phyloP scores from a whole-genome alignment of 495 filamentous ascomycete species.

The Penicillium egyptiacum region DNA sequence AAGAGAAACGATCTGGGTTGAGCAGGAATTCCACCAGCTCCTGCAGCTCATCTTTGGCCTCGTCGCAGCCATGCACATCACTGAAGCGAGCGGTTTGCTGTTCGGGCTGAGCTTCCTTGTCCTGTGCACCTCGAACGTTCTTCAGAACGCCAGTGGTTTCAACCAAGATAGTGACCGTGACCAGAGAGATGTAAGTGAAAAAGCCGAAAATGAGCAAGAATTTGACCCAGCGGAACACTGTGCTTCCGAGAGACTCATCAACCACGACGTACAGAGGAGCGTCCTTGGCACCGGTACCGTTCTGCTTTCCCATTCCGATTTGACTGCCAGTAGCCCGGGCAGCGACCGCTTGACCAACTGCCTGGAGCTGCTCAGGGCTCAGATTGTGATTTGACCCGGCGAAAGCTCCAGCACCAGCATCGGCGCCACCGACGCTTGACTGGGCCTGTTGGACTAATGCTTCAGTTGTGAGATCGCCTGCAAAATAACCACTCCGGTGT shows the following conservation, averaged over 20 bases:
- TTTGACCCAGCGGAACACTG: conserved; percentile 86
- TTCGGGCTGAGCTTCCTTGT: conserved; percentile 83
- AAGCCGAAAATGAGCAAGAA: conserved; percentile 77
- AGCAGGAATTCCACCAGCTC: conserved; percentile 95
- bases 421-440: conserved; percentile 60
- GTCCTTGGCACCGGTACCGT: conserved; percentile 68
- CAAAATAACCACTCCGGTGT: conserved; percentile 81
- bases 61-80: conserved; percentile 96
- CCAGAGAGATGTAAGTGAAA: conserved; percentile 68
- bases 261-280: conserved; percentile 91
- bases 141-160: conserved; percentile 76
- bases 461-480: conserved; percentile 70
- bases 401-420: conserved; percentile 28
- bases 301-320: conserved; percentile 44
- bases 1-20: conserved; percentile 86
- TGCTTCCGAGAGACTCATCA: conserved; percentile 79
- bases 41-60: conserved; percentile 96
- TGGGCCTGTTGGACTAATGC: conserved; percentile 73
- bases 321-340: conserved; percentile 70
- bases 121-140: conserved; percentile 67
- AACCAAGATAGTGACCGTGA: conserved; percentile 73
- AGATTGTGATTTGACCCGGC: conserved; percentile 44
- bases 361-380: conserved; percentile 68
- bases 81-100: conserved; percentile 87
- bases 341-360: conserved; percentile 82